A percentile compares a stretch with the other conserved stretches of the same genome.
Evolutionary conservation across 257 asterid genomes (phyloP).

Genomic region (Salvia rosmarinus): DNA sequence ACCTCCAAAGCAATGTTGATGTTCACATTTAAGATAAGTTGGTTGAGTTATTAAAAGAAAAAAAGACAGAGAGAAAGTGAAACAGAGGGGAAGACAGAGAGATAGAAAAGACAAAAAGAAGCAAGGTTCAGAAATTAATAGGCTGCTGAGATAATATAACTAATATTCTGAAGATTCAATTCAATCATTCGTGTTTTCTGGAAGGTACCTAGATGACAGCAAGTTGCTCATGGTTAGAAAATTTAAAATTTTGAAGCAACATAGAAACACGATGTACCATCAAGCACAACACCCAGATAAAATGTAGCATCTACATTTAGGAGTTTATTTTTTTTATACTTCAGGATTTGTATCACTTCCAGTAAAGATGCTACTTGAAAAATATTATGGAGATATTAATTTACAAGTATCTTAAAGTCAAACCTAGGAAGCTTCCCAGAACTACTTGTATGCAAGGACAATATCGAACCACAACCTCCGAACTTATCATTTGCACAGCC

Average conservation of each 20-base stretch:
- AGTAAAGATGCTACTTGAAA: background rate
- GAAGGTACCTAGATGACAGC: background rate
- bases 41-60: too few species aligned
- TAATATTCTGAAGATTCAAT: background rate
- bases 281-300: background rate
- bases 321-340: background rate
- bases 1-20: constrained; percentile 3
- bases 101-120: background rate
- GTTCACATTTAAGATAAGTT: constrained; percentile 2
- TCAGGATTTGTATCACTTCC: background rate
- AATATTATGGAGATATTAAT: constrained; percentile 15
- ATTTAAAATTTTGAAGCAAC: background rate
- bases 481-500: constrained; percentile 95
- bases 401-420: constrained; percentile 30
- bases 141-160: background rate
- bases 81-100: background rate
- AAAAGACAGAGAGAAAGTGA: background rate
- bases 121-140: background rate
- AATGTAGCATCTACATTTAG: background rate
- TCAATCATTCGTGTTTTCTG: background rate
- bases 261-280: background rate
- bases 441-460: constrained; percentile 63
- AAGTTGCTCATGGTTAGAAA: background rate
- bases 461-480: constrained; percentile 94
- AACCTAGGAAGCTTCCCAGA: constrained; percentile 51